These are phyloP conservation scores for Orbilia oligospora DNA, from an alignment of 2,329 filamentous ascomycete species.

Conservation along the genomic window DNA sequence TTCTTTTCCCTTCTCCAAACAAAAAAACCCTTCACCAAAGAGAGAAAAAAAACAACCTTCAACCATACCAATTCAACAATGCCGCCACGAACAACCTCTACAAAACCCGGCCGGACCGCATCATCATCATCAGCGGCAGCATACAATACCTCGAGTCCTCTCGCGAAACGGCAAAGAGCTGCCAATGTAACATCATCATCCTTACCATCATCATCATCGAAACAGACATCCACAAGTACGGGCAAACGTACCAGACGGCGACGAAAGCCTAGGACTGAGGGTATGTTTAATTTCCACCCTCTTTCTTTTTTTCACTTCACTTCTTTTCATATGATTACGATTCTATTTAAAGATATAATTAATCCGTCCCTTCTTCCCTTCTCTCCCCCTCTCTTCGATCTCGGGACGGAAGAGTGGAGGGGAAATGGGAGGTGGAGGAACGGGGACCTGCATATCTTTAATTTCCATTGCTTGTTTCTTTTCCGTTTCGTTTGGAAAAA, in stretches of 20 bases:
- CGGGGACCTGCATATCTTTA: constrained; percentile 21
- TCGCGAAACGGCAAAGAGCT: constrained; percentile 13
- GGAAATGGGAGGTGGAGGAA: too few species aligned
- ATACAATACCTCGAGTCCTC: constrained; percentile 38
- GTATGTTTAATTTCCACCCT: constrained; percentile 43
- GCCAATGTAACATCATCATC: constrained; percentile 23
- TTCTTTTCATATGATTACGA: too few species aligned
- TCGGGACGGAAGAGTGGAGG: neutral
- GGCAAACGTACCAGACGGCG: constrained; percentile 62
- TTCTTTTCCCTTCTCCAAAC: neutral
- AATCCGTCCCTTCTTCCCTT: neutral
- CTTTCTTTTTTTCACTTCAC: neutral
- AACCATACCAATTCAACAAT: neutral
- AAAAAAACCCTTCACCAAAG: neutral
- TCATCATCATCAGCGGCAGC: neutral
- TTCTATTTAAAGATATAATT: constrained; percentile 18
- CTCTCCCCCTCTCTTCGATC: neutral
- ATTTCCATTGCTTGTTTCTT: constrained; percentile 21
- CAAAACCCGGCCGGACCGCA: constrained; percentile 44
- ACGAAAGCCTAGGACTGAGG: constrained; percentile 63
- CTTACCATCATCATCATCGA: constrained; percentile 27
- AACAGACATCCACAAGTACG: constrained; percentile 41
- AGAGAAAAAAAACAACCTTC: neutral
- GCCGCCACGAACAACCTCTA: neutral
- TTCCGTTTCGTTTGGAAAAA: constrained; percentile 4